Evolutionary conservation across 768 basidiomycete genomes (phyloP).

Genomic region (Russula foetens): DNA sequence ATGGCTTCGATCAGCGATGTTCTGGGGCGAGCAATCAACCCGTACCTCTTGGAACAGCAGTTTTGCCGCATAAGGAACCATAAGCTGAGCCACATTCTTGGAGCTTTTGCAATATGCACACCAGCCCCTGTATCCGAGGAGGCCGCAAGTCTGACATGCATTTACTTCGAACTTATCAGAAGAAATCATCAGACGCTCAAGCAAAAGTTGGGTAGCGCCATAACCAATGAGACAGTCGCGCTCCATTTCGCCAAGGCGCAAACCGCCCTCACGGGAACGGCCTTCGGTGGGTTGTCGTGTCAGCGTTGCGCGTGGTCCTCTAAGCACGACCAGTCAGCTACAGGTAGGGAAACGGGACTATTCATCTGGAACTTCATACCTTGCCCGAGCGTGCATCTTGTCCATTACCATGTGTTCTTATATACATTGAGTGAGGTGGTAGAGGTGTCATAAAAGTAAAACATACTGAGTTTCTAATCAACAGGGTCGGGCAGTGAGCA

Average conservation of each 20-base stretch:
- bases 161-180: conserved; percentile 98
- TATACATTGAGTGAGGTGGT: conserved; percentile 7
- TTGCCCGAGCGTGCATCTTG: conserved; percentile 99
- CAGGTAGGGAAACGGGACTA: neutral
- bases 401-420: conserved; percentile 99
- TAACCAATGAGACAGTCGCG: conserved; percentile 97
- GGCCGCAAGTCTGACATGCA: conserved; percentile 88
- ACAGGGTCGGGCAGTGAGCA: conserved; percentile 4
- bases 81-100: conserved; percentile 91
- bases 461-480: conserved; percentile 85
- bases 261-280: conserved; percentile 92
- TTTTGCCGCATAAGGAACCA: conserved; percentile 95
- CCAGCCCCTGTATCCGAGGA: conserved; percentile 94
- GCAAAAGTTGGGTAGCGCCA: conserved; percentile 92
- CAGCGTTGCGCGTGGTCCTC: conserved; percentile 91
- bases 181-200: conserved; percentile 98
- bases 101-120: conserved; percentile 98
- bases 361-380: conserved; percentile 37
- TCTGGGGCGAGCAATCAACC: conserved; percentile 6
- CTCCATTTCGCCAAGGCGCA: conserved; percentile 98
- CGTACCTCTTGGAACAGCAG: conserved; percentile 82
- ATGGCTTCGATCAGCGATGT: conserved; percentile 1
- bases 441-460: neutral
- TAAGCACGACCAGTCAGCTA: conserved; percentile 26
- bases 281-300: conserved; percentile 99